phyloP scores from a whole-genome alignment of 2,329 filamentous ascomycete species.

The Calonectria multiphialidica region DNA sequence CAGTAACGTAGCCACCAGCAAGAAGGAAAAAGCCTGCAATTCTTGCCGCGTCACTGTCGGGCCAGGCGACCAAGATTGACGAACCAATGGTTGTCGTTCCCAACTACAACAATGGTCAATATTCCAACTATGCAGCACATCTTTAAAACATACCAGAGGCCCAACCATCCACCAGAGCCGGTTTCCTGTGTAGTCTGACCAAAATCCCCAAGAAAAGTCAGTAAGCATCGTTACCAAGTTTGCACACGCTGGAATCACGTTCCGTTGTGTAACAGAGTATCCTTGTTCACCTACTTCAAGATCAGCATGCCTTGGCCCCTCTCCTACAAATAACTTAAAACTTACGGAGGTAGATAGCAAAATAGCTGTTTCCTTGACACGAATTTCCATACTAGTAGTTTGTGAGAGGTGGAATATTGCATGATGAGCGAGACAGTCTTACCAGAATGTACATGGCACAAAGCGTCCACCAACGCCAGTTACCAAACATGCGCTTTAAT shows the following conservation, averaged over 20 bases:
- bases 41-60: background rate
- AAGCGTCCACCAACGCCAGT: background rate
- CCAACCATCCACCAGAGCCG: constrained; percentile 3
- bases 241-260: background rate
- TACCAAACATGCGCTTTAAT: background rate
- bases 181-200: constrained; percentile 1
- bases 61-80: background rate
- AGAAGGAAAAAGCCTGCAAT: background rate
- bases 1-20: background rate
- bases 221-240: background rate
- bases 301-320: background rate
- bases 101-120: background rate
- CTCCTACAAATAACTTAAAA: background rate
- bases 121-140: background rate
- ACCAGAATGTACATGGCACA: constrained; percentile 3
- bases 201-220: background rate
- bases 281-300: background rate
- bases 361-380: background rate
- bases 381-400: background rate
- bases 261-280: background rate
- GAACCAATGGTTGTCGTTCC: background rate
- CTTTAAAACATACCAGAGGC: background rate
- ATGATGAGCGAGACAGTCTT: background rate
- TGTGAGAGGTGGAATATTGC: background rate
- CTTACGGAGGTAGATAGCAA: background rate